A percentile compares a stretch with the other conserved stretches of the same genome.
phyloP scores from a whole-genome alignment of 2,329 filamentous ascomycete genomes.

The Salinomyces thailandicus region DNA sequence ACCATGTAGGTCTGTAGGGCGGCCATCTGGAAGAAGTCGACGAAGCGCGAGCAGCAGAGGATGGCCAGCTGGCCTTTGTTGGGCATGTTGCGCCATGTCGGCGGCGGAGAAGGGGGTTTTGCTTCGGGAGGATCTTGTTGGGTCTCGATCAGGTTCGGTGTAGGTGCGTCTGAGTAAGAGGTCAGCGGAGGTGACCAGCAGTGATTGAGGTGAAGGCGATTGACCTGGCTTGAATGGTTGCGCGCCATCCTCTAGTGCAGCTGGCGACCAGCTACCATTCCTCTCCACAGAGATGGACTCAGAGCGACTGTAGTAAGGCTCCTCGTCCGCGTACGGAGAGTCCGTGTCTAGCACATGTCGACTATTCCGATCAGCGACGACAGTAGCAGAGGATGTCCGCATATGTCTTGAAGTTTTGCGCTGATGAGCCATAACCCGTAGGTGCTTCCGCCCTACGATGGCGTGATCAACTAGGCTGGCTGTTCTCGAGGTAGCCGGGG shows the following conservation, averaged over 20 bases:
- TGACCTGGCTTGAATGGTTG: slow-evolving; percentile 3
- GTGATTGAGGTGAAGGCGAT: neutral
- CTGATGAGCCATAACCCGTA: slow-evolving; percentile 11
- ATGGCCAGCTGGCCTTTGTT: slow-evolving; percentile 32
- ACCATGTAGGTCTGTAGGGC: slow-evolving; percentile 36
- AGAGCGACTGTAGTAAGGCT: neutral
- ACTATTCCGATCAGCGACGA: neutral
- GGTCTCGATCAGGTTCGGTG: slow-evolving; percentile 8
- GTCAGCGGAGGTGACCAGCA: slow-evolving; percentile 7
- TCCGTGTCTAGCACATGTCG: slow-evolving; percentile 1
- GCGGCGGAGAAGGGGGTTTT: slow-evolving; percentile 14
- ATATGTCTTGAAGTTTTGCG: slow-evolving; percentile 15
- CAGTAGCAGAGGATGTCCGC: slow-evolving; percentile 14
- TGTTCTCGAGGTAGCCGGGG: no score
- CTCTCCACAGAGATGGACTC: neutral
- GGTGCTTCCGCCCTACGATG: slow-evolving; percentile 2
- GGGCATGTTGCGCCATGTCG: slow-evolving; percentile 32
- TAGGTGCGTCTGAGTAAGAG: slow-evolving; percentile 12
- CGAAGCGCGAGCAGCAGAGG: slow-evolving; percentile 31
- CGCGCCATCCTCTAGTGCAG: slow-evolving; percentile 14
- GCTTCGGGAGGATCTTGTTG: slow-evolving; percentile 8
- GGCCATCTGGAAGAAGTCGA: slow-evolving; percentile 37
- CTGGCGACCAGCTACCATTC: slow-evolving; percentile 8
- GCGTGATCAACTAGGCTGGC: slow-evolving; percentile 5
- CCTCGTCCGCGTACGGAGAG: slow-evolving; percentile 2